Base-by-base conservation (phyloP, 768 basidiomycete genomes). In the Mycena leptocephala region DNA sequence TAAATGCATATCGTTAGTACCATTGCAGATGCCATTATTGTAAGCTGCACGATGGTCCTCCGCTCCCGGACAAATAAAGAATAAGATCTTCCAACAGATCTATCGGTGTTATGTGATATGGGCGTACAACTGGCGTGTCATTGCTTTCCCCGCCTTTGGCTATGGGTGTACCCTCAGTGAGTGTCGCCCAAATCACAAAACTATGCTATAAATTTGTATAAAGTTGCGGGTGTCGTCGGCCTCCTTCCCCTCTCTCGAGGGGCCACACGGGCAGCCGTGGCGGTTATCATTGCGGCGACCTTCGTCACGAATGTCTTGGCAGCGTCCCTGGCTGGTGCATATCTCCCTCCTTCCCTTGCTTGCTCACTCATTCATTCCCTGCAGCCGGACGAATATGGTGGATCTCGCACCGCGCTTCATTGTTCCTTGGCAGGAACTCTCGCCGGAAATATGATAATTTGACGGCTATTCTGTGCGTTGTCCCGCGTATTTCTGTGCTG, bases 381-480 rank as follows among this genome's bases (percentile, higher is more conserved):
- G 5, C 70, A 74, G 72, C 72, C 9, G 72, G 72, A 8, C 72
- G 72, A 24, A 74, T 74, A 30, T 74, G 72, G 72, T 74, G 55
- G 55, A 58, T 74, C 22, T 74, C 72, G 24, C 64, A 63, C 33
- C 53, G 72, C 14, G 43, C 43, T 30, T 32, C 65, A 20, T 28
- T 5, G 22, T 18, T 14, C 56, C 37, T 13, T n/a, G n/a, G n/a
- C n/a, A n/a, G n/a, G n/a, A n/a, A n/a, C n/a, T n/a, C n/a, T n/a
- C n/a, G n/a, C n/a, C n/a, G n/a, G n/a, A n/a, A n/a, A n/a, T n/a
- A n/a, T n/a, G n/a, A n/a, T n/a, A n/a, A n/a, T n/a, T n/a, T n/a
- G n/a, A n/a, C n/a, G n/a, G n/a, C n/a, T n/a, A n/a, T n/a, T n/a
- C n/a, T n/a, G n/a, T n/a, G n/a, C n/a, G n/a, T n/a, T n/a, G n/a